A percentile compares a stretch with the other conserved stretches of the same genome.
Conservation (phyloP, 768 basidiomycete species). For the Amanita polypyramis region DNA sequence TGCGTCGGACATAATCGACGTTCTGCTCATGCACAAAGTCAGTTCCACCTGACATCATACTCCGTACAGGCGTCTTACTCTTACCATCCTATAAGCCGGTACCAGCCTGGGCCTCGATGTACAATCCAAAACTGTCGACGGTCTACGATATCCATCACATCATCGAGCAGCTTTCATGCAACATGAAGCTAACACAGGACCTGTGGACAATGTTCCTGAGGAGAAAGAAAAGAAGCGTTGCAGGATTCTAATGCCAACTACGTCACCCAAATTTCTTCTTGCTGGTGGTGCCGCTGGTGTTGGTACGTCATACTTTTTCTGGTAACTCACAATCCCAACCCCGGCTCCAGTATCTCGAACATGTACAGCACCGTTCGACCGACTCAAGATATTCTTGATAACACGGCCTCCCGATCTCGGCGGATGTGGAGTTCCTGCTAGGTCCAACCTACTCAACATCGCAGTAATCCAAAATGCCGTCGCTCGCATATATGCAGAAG, state of each 20-base stretch:
- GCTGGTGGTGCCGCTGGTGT: conserved; percentile 95
- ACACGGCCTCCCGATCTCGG: conserved; percentile 74
- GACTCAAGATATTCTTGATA: conserved; percentile 93
- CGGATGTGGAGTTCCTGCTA: conserved; percentile 34
- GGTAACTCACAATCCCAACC: conserved; percentile 18
- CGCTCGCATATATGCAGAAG: conserved; percentile 77
- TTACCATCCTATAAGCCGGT: conserved; percentile 41
- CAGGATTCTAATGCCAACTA: conserved; percentile 52
- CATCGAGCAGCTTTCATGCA: conserved; percentile 23
- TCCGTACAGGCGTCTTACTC: conserved; percentile 4
- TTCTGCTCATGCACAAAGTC: conserved; percentile 73
- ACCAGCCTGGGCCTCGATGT: conserved; percentile 73
- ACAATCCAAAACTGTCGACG: conserved; percentile 32
- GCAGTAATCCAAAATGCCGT: conserved; percentile 66
- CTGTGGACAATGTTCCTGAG: conserved; percentile 36
- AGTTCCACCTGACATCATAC: conserved; percentile 11
- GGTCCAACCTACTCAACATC: conserved; percentile 39
- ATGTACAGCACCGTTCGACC: conserved; percentile 95
- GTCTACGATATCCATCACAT: conserved; percentile 10
- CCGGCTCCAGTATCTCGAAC: conserved; percentile 77
- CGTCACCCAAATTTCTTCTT: conserved; percentile 80
- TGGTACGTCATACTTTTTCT: conserved; percentile 48
- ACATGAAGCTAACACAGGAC: conserved; percentile 27
- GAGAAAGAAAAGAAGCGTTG: conserved; percentile 55
- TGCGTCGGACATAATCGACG: conserved; percentile 71